Evolutionary conservation across 2,329 filamentous ascomycete species (phyloP).

Genomic region (Penicillium sp.): DNA sequence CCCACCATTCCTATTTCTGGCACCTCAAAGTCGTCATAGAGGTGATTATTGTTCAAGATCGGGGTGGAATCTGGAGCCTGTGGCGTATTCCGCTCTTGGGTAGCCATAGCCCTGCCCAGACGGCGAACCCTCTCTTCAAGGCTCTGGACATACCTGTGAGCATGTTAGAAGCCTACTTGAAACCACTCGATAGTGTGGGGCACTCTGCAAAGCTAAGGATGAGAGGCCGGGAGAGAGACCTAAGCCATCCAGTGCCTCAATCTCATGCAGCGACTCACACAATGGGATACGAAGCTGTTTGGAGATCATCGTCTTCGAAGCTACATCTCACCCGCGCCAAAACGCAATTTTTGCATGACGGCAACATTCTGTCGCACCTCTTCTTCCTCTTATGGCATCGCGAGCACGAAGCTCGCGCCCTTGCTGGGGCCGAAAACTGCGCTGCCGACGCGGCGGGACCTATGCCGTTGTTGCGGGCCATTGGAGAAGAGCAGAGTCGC

Average conservation of each 20-base stretch:
- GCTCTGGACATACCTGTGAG: not conserved
- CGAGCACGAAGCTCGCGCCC: conserved; percentile 38
- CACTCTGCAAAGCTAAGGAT: not conserved
- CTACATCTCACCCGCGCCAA: conserved; percentile 42
- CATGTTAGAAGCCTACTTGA: not conserved
- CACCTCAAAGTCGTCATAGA: not conserved
- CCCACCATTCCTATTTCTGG: not conserved
- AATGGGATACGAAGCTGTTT: conserved; percentile 45
- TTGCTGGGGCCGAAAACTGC: conserved; percentile 2
- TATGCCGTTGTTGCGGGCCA: not conserved
- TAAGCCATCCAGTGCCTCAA: not conserved
- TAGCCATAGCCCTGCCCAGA: not conserved
- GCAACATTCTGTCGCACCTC: conserved; percentile 43
- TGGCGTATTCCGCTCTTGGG: not conserved
- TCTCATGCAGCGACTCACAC: conserved; percentile 31
- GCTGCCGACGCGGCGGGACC: not conserved
- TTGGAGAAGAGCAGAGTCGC: not conserved
- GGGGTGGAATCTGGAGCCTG: not conserved
- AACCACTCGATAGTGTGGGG: not conserved
- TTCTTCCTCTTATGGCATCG: conserved; percentile 48
- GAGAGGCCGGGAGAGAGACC: not conserved
- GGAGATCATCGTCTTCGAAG: conserved; percentile 42
- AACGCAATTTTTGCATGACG: conserved; percentile 43
- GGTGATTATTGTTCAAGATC: not conserved
- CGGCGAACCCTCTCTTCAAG: not conserved